Conservation (phyloP, 352 stramenopile species). For the Globisporangium irregulare region DNA sequence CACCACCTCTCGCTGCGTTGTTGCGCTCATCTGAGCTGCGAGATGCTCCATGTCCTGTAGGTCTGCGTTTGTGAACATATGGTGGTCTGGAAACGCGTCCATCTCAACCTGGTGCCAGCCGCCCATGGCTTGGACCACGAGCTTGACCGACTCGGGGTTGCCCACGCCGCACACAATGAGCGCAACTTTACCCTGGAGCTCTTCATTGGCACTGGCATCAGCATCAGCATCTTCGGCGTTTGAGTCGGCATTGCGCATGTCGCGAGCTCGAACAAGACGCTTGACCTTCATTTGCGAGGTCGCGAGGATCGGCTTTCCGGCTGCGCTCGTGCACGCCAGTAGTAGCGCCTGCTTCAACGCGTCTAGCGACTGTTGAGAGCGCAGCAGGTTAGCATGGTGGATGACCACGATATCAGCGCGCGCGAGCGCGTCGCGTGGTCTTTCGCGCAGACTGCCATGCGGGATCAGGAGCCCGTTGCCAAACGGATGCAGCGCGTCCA, state of each 20-base stretch:
- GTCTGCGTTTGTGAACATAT: conserved; percentile 42
- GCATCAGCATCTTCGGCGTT: not conserved
- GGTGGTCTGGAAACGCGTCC: conserved; percentile 61
- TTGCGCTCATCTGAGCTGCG: not conserved
- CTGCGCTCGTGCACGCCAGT: conserved; percentile 6
- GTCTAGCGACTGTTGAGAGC: conserved; percentile 6
- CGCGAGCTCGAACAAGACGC: conserved; percentile 19
- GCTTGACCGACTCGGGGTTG: conserved; percentile 55
- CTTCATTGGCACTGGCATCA: not conserved
- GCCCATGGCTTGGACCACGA: conserved; percentile 34
- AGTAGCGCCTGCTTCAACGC: conserved; percentile 22
- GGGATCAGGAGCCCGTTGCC: conserved; percentile 61
- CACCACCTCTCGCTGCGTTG: conserved; percentile 22
- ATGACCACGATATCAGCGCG: conserved; percentile 54
- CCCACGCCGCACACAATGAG: conserved; percentile 61
- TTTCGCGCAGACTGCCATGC: conserved; percentile 51
- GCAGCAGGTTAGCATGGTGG: conserved; percentile 54
- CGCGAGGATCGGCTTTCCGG: conserved; percentile 30
- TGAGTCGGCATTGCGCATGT: conserved; percentile 3
- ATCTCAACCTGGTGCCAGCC: conserved; percentile 31
- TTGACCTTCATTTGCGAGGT: conserved; percentile 49
- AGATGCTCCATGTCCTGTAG: conserved; percentile 26
- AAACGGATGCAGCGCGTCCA: conserved; percentile 63
- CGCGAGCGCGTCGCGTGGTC: conserved; percentile 35
- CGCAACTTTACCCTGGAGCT: conserved; percentile 23